These are phyloP conservation scores for Ceratocystiopsis sp. DNA, from an alignment of 2,329 filamentous ascomycete genomes.

Conservation along the genomic window DNA sequence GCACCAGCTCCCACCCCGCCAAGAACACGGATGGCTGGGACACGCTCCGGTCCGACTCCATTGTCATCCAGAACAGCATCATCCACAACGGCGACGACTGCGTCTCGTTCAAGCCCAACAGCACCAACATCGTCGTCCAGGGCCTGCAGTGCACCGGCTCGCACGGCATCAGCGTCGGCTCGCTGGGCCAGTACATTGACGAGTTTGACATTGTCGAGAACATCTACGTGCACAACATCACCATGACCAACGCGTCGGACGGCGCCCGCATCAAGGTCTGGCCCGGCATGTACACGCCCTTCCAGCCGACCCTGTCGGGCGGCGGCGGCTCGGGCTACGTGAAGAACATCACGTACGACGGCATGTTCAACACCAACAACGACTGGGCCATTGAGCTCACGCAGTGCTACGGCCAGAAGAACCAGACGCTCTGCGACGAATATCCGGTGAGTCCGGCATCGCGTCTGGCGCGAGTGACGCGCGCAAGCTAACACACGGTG, in stretches of 20 bases:
- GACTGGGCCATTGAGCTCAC: slow-evolving; percentile 44
- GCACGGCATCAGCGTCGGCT: slow-evolving; percentile 45
- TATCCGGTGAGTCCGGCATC: slow-evolving; percentile 20
- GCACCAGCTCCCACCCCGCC: slow-evolving; percentile 28
- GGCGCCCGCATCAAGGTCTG: slow-evolving; percentile 49
- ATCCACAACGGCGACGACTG: slow-evolving; percentile 52
- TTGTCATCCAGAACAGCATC: slow-evolving; percentile 46
- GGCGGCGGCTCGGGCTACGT: slow-evolving; percentile 43
- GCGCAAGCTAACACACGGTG: too few relatives aligned
- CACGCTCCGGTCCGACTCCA: slow-evolving; percentile 40
- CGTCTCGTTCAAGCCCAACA: slow-evolving; percentile 47
- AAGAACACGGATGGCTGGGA: slow-evolving; percentile 52
- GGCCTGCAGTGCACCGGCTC: slow-evolving; percentile 43
- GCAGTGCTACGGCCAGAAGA: slow-evolving; percentile 30
- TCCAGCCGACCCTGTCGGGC: slow-evolving; percentile 33
- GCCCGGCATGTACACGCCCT: slow-evolving; percentile 12
- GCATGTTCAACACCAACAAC: slow-evolving; percentile 37
- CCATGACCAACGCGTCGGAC: slow-evolving; percentile 19
- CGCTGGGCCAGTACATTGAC: slow-evolving; percentile 39
- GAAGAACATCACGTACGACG: slow-evolving; percentile 43
- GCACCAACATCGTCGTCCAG: slow-evolving; percentile 39
- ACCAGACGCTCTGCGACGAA: slow-evolving; percentile 41
- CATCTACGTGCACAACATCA: slow-evolving; percentile 31
- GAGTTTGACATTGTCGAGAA: slow-evolving; percentile 43
- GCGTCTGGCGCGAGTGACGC: too few relatives aligned